Percentiles rank a stretch among this genome's conserved stretches.
phyloP scores from a whole-genome alignment of 2,329 filamentous ascomycete genomes.

The Sclerotinia nivalis region DNA sequence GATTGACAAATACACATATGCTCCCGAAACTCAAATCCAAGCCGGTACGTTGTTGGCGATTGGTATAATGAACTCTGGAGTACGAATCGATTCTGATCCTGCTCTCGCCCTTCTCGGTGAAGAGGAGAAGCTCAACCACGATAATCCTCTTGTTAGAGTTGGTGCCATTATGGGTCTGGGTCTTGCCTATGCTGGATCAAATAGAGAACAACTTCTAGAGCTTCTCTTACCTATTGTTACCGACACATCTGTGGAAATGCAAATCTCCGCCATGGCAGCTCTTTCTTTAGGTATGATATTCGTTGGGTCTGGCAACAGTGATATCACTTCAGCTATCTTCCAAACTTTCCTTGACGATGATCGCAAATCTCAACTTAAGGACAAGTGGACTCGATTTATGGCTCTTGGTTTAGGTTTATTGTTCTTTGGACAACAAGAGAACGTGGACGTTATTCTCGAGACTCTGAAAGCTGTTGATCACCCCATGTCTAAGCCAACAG shows the following conservation, averaged over 20 bases:
- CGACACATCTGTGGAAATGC: slow-evolving; percentile 85
- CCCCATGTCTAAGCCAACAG: slow-evolving; percentile 94
- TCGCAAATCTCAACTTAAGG: slow-evolving; percentile 83
- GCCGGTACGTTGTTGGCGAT: slow-evolving; percentile 91
- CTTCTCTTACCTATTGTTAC: slow-evolving; percentile 82
- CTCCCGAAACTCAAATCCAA: slow-evolving; percentile 78
- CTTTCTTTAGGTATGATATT: slow-evolving; percentile 87
- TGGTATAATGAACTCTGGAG: slow-evolving; percentile 93
- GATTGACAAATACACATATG: slow-evolving; percentile 92
- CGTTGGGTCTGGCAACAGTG: slow-evolving; percentile 87
- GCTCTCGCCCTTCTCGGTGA: slow-evolving; percentile 85
- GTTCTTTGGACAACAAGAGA: slow-evolving; percentile 95
- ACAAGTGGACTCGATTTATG: slow-evolving; percentile 98
- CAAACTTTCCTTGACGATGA: slow-evolving; percentile 94
- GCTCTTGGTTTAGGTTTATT: slow-evolving; percentile 88
- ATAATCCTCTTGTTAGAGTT: slow-evolving; percentile 75
- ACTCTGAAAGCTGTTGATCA: slow-evolving; percentile 96
- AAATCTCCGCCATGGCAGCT: slow-evolving; percentile 93
- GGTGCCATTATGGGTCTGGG: slow-evolving; percentile 95
- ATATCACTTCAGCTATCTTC: slow-evolving; percentile 89
- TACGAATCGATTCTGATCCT: slow-evolving; percentile 85
- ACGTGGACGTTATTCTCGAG: slow-evolving; percentile 97
- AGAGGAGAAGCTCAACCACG: slow-evolving; percentile 73
- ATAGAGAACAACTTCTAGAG: slow-evolving; percentile 86
- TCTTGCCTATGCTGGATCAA: slow-evolving; percentile 89